These are phyloP conservation scores for Setomelanomma holmii DNA, from an alignment of 2,329 filamentous ascomycete species.

Conservation along the genomic window DNA sequence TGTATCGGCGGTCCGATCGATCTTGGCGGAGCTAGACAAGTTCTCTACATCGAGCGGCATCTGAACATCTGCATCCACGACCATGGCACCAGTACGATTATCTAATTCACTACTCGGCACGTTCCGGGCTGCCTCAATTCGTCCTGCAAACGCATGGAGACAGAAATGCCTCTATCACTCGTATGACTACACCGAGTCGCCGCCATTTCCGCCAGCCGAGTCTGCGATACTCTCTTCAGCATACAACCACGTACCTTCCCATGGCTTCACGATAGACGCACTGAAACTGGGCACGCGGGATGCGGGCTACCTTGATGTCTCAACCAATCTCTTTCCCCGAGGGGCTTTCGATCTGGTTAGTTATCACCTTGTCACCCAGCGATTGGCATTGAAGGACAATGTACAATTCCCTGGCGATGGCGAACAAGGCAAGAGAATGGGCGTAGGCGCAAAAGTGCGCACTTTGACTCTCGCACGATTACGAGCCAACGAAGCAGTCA, in stretches of 20 bases:
- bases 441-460: constrained; percentile 71
- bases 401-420: constrained; percentile 53
- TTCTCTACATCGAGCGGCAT: constrained; percentile 23
- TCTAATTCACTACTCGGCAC: constrained; percentile 31
- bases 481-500: constrained; percentile 73
- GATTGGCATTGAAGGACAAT: constrained; percentile 63
- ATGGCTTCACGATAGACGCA: constrained; percentile 80
- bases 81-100: constrained; percentile 40
- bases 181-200: constrained; percentile 51
- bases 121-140: constrained; percentile 30
- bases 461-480: constrained; percentile 78
- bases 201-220: constrained; percentile 73
- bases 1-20: constrained; percentile 17
- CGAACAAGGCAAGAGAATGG: constrained; percentile 45
- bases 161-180: constrained; percentile 44
- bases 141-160: constrained; percentile 18
- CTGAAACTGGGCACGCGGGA: constrained; percentile 82
- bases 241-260: constrained; percentile 75
- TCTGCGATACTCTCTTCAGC: constrained; percentile 81
- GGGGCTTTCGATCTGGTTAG: constrained; percentile 82
- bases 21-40: constrained; percentile 29
- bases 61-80: constrained; percentile 17
- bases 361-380: constrained; percentile 75
- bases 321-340: constrained; percentile 79
- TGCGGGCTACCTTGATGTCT: constrained; percentile 85